Evolutionary conservation across 1,139 yeast genomes (phyloP).

Genomic region (Geotrichum cucujoidarum): DNA sequence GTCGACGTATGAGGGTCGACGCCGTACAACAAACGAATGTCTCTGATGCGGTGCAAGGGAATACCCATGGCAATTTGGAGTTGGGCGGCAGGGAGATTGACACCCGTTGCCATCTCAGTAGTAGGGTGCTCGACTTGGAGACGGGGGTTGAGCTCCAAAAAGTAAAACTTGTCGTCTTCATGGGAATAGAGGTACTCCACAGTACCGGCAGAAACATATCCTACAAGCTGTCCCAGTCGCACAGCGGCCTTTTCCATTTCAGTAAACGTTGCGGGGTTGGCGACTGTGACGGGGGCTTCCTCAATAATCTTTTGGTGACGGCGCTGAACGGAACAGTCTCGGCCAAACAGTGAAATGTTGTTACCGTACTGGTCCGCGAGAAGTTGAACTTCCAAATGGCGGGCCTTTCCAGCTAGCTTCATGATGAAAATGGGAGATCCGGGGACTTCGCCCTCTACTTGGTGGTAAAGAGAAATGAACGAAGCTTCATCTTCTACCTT

Average conservation of each 20-base stretch:
- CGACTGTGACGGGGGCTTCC: slow-evolving; percentile 95
- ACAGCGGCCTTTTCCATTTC: slow-evolving; percentile 97
- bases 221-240: slow-evolving; percentile 90
- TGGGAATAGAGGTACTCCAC: slow-evolving; percentile 95
- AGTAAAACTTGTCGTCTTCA: slow-evolving; percentile 89
- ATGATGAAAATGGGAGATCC: slow-evolving; percentile 94
- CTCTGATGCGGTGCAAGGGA: slow-evolving; percentile 90
- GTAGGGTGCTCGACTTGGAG: slow-evolving; percentile 99
- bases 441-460: slow-evolving; percentile 91
- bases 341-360: slow-evolving; percentile 85
- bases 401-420: slow-evolving; percentile 91
- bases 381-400: slow-evolving; percentile 92
- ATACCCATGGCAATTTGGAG: slow-evolving; percentile 99
- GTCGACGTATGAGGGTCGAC: slow-evolving; percentile 92
- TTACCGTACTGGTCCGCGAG: slow-evolving; percentile 95
- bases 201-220: slow-evolving; percentile 98
- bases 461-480: slow-evolving; percentile 66
- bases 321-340: slow-evolving; percentile 97
- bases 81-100: slow-evolving; percentile 96
- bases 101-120: slow-evolving; percentile 98
- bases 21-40: slow-evolving; percentile 87
- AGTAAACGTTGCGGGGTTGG: slow-evolving; percentile 76
- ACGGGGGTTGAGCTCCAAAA: slow-evolving; percentile 94
- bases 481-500: slow-evolving; percentile 77
- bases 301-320: slow-evolving; percentile 95